These are phyloP conservation scores for Starmerella lactis-condensi DNA, from an alignment of 805 yeast genomes.

Conservation along the genomic window DNA sequence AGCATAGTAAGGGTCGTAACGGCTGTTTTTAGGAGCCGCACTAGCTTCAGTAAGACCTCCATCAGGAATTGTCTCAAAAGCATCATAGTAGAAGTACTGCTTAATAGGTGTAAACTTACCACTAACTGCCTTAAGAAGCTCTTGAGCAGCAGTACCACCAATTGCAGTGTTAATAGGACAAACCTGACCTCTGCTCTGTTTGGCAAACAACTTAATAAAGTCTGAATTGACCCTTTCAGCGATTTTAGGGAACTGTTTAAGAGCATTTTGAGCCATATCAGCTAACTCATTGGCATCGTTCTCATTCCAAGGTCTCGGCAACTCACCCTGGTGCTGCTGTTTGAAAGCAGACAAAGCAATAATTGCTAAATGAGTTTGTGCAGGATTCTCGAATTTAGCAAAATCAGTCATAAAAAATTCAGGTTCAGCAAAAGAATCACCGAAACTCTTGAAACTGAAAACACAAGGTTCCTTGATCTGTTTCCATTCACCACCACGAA, in stretches of 20 bases:
- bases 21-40: slow-evolving; percentile 54
- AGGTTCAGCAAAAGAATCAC: slow-evolving; percentile 52
- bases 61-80: slow-evolving; percentile 58
- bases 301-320: slow-evolving; percentile 61
- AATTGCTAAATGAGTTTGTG: slow-evolving; percentile 79
- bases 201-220: slow-evolving; percentile 52
- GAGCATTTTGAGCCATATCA: slow-evolving; percentile 39
- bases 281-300: slow-evolving; percentile 57
- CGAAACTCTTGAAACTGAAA: slow-evolving; percentile 43
- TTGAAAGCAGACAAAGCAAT: slow-evolving; percentile 69
- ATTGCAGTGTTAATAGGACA: slow-evolving; percentile 77
- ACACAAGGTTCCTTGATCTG: slow-evolving; percentile 73
- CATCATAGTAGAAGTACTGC: slow-evolving; percentile 85
- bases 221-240: slow-evolving; percentile 45
- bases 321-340: slow-evolving; percentile 37
- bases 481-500: slow-evolving; percentile 74
- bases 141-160: slow-evolving; percentile 94
- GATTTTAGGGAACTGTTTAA: slow-evolving; percentile 37
- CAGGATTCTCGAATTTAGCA: slow-evolving; percentile 85
- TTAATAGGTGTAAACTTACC: slow-evolving; percentile 88
- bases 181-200: slow-evolving; percentile 77
- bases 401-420: slow-evolving; percentile 69
- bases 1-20: slow-evolving; percentile 92
- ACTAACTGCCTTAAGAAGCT: slow-evolving; percentile 83
- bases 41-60: slow-evolving; percentile 41